Base-by-base conservation (phyloP, 805 yeast genomes). In the Ogataea pignaliae region DNA sequence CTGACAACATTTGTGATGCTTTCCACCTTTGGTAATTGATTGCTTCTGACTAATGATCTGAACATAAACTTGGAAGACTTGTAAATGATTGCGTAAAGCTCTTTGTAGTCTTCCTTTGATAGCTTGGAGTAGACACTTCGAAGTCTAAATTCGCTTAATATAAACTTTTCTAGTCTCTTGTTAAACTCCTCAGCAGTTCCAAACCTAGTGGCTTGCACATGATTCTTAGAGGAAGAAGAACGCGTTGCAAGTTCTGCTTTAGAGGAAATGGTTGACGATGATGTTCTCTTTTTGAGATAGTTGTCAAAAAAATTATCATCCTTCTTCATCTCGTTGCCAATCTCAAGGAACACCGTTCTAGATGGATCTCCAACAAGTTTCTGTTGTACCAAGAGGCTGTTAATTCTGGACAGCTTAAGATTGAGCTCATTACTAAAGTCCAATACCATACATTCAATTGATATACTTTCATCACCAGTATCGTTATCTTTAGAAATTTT, bases 61-160 rank as follows among this genome's bases (percentile, higher is more conserved):
- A 68, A 60, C 9, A 71, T 60, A 44, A 70, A 71, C 43, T 66
- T 67, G 3, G 71, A 60, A 0, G 73, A 63, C 40, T 60, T 58
- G 44, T 56, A 64, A 0, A 71, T 60, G 46, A 65, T 59, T 39
- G 61, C 55, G 50, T 63, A 65, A n/a, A 71, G 49, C n/a, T 54
- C 65, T 51, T 47, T 64, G 58, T 52, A 63, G 46, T 45, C 68
- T 50, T 34, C 57, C 28, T 44, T 58, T 49, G 44, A 55, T 40
- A 52, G 39, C n/a, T 37, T 45, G 9, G 48, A 51, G 54, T 35
- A 64, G 48, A 69, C 48, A 12, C 63, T 64, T 37, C 71, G 47
- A 28, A 68, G 44, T 33, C 70, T 56, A 36, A 70, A 53, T 34
- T 71, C 73, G 38, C 67, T 58, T 12, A 61, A 50, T 13, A 70